Conservation (phyloP, 371 early-diverging fungal genomes). For the Dichotomocladium elegans region DNA sequence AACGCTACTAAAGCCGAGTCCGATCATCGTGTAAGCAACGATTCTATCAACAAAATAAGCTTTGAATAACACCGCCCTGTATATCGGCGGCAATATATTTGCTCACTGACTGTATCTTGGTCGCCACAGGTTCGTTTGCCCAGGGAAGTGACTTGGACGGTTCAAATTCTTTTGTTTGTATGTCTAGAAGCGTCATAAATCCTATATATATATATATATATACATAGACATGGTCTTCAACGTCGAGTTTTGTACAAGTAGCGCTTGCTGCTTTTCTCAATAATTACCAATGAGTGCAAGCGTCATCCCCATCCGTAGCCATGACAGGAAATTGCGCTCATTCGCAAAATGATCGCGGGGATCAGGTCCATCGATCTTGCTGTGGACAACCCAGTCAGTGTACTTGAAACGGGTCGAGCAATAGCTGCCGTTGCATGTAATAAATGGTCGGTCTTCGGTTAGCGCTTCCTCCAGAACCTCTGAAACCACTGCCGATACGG, state of each 20-base stretch:
- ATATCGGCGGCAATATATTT: too few relatives aligned
- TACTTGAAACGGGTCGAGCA: slow-evolving; percentile 30
- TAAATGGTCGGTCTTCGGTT: slow-evolving; percentile 25
- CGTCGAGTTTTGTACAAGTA: not conserved
- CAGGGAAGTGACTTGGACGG: slow-evolving; percentile 38
- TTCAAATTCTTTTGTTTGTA: slow-evolving; percentile 29
- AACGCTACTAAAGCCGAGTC: slow-evolving; percentile 29
- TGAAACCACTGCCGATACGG: too few relatives aligned
- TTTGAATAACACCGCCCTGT: too few relatives aligned
- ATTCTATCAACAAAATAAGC: not conserved
- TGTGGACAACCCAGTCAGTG: slow-evolving; percentile 29
- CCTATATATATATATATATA: slow-evolving; percentile 14
- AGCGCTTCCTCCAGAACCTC: too few relatives aligned
- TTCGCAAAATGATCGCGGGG: slow-evolving; percentile 44
- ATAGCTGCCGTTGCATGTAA: slow-evolving; percentile 25
- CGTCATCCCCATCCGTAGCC: slow-evolving; percentile 41
- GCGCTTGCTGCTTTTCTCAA: too few relatives aligned
- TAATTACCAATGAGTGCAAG: slow-evolving; percentile 31
- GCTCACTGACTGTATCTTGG: too few relatives aligned
- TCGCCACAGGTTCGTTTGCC: slow-evolving; percentile 25
- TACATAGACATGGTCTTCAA: too few relatives aligned
- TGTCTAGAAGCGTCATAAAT: slow-evolving; percentile 37
- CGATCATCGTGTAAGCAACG: slow-evolving; percentile 33
- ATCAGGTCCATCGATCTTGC: slow-evolving; percentile 37
- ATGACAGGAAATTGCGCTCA: slow-evolving; percentile 36